Evolutionary conservation across 129 eudicot genomes (phyloP), one percentile per base, ranked within the genome.

Genomic region (Flaveria bidentis): DNA sequence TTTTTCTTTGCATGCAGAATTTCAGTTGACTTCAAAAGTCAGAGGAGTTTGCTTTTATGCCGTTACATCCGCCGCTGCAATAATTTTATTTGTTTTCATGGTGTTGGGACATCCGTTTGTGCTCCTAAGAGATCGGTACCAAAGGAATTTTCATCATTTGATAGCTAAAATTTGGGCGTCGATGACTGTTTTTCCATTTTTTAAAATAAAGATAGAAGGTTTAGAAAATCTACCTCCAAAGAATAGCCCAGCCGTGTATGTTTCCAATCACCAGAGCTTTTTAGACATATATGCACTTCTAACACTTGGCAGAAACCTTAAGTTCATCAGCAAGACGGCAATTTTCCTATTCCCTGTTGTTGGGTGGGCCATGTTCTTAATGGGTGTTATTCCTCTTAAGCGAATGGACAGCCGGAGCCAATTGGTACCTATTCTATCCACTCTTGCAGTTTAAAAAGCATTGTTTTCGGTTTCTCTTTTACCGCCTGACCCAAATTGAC

Each of bases 381-480:
- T 93, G 81, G 98, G 98, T 49, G 78, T 76, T 62, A 90, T 93
- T 71, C 98, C 98, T 68, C 84, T 93, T 50, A 85, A 86, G 88
- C 97, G 98, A 67, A 93, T 85, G 95, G 98, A 93, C 87, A 87
- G 86, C 77, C 83, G 90, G 72, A 93, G 98, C 75, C 98, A 93
- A n/a, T 12, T 93, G 97, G 98, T 93, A 87, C 36, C 17, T 51
- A 0, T 3, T 57, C 76, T 57, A 30, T 49, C 28, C 60, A 36
- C 25, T 18, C 44, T 25, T 52, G 13, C 42, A 17, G 26, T 49
- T 51, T 49, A 61, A 18, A 22, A 20, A 12, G 5, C 53, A 2
- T 50, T 78, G 11, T 23, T 61, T 9, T 18, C 41, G 16, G 55
- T 49, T 58, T 79, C 28, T 60, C 46, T 26, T 39, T 28, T 42